These are phyloP conservation scores for Ophiorrhiza pumila DNA, from an alignment of 257 asterid genomes.

Conservation along the genomic window DNA sequence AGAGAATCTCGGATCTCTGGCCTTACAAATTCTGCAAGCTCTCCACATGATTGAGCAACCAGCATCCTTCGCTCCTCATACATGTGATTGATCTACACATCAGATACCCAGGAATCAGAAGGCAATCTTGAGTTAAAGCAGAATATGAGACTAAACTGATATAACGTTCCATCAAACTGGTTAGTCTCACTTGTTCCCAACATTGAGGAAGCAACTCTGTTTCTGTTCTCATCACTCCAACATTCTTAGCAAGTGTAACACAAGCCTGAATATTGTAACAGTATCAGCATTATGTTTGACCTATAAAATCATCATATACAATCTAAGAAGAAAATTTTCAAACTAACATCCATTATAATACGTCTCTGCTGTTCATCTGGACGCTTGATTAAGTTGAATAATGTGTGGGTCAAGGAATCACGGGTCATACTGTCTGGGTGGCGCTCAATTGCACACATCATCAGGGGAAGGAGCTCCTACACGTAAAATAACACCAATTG, in stretches of 20 bases:
- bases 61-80: conserved; percentile 97
- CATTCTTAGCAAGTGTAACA: conserved; percentile 89
- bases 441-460: conserved; percentile 98
- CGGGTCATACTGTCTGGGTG: conserved; percentile 85
- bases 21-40: conserved; percentile 90
- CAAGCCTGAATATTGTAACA: conserved; percentile 67
- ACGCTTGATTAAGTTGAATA: conserved; percentile 95
- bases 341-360: conserved; percentile 92
- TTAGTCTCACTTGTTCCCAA: conserved; percentile 91
- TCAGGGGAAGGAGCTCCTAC: conserved; percentile 97
- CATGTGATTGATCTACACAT: conserved; percentile 88
- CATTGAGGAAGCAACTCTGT: conserved; percentile 98
- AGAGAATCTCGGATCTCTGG: conserved; percentile 99
- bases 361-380: conserved; percentile 98
- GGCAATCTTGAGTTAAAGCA: conserved; percentile 5
- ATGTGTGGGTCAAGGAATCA: conserved; percentile 97
- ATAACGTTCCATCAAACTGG: background rate
- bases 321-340: conserved; percentile 18
- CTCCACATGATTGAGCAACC: conserved; percentile 99
- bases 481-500: conserved; percentile 20
- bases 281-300: conserved; percentile 19
- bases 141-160: conserved; percentile 7
- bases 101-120: conserved; percentile 17
- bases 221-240: conserved; percentile 94
- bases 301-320: conserved; percentile 22